Percentiles rank a stretch among this genome's conserved stretches.
Evolutionary conservation across 2,329 filamentous ascomycete species (phyloP).

Genomic region (Plectosphaerella plurivora): DNA sequence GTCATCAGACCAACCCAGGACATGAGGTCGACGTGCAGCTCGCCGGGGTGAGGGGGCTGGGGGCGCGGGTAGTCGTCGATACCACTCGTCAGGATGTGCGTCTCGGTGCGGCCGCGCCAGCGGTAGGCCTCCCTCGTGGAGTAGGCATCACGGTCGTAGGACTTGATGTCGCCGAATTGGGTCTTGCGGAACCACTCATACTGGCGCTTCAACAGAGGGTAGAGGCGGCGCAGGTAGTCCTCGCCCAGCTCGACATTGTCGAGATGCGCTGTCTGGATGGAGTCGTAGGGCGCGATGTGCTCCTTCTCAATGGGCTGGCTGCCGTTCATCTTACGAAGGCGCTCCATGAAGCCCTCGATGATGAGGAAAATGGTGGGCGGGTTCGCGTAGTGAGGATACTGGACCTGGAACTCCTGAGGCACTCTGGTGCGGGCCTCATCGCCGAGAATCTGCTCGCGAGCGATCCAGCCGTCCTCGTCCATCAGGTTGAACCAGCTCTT

Average conservation of each 20-base stretch:
- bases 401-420: slow-evolving; percentile 84
- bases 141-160: slow-evolving; percentile 85
- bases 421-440: slow-evolving; percentile 92
- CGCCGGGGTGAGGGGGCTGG: slow-evolving; percentile 89
- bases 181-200: slow-evolving; percentile 95
- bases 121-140: slow-evolving; percentile 90
- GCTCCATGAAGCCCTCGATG: slow-evolving; percentile 78
- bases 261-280: slow-evolving; percentile 59
- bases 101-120: slow-evolving; percentile 85
- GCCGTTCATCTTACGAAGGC: slow-evolving; percentile 56
- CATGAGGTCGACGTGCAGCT: slow-evolving; percentile 91
- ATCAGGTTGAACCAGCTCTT: slow-evolving; percentile 95
- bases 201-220: slow-evolving; percentile 82
- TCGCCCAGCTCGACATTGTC: slow-evolving; percentile 64
- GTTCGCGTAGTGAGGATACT: slow-evolving; percentile 97
- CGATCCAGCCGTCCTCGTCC: slow-evolving; percentile 97
- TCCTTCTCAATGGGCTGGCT: slow-evolving; percentile 38
- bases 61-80: slow-evolving; percentile 94
- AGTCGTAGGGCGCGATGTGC: slow-evolving; percentile 34
- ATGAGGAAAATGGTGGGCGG: slow-evolving; percentile 92
- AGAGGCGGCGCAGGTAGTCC: slow-evolving; percentile 70
- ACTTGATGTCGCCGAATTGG: slow-evolving; percentile 82
- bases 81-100: slow-evolving; percentile 87
- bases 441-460: slow-evolving; percentile 90
- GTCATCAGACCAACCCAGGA: slow-evolving; percentile 98